Evolutionary conservation across 2,329 filamentous ascomycete species (phyloP).

Genomic region (Fusarium sp.): DNA sequence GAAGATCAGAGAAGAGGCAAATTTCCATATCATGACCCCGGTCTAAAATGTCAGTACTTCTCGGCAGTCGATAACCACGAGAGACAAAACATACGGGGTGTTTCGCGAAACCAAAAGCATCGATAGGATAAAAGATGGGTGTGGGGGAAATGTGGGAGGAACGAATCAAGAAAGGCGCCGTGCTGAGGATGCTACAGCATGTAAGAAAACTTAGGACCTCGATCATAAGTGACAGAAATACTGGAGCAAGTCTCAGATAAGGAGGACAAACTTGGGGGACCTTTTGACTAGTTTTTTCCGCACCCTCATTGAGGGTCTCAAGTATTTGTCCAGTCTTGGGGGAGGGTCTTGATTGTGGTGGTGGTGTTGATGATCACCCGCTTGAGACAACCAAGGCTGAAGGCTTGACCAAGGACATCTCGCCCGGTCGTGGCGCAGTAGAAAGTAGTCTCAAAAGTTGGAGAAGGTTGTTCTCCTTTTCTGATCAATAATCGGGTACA

Average conservation of each 20-base stretch:
- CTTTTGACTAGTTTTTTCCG: neutral
- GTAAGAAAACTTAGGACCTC: neutral
- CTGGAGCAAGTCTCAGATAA: neutral
- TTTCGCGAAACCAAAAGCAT: constrained; percentile 6
- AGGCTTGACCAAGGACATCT: constrained; percentile 24
- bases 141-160: constrained; percentile 23
- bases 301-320: neutral
- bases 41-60: constrained; percentile 12
- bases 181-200: constrained; percentile 13
- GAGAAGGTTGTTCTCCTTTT: neutral
- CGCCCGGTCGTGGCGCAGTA: constrained; percentile 28
- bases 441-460: constrained; percentile 9
- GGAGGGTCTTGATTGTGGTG: constrained; percentile 28
- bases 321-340: neutral
- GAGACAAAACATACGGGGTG: constrained; percentile 7
- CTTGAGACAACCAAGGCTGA: constrained; percentile 42
- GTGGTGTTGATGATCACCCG: constrained; percentile 42
- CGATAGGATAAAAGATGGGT: constrained; percentile 17
- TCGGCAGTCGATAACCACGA: constrained; percentile 36
- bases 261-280: neutral
- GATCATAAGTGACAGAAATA: neutral
- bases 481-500: constrained; percentile 14
- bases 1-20: neutral
- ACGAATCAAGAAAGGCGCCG: constrained; percentile 32
- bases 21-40: neutral